Evolutionary conservation across 495 filamentous ascomycete species (phyloP).

Genomic region (Penicillium pulvis): DNA sequence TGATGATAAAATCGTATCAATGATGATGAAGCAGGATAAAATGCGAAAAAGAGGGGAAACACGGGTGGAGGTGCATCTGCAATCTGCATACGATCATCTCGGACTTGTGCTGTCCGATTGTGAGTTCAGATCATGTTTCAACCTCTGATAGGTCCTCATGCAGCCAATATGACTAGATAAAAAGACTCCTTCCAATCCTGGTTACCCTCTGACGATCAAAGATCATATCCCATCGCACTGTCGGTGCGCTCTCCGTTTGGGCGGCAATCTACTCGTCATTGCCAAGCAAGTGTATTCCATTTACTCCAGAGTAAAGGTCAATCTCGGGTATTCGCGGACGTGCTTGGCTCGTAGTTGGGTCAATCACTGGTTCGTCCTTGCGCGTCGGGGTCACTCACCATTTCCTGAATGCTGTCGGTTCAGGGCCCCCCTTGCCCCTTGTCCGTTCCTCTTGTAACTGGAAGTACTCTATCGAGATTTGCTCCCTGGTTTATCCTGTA

Average conservation of each 20-base stretch:
- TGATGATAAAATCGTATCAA: background rate
- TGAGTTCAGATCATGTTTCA: background rate
- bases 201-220: background rate
- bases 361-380: background rate
- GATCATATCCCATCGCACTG: background rate
- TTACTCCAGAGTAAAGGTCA: background rate
- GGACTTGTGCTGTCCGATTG: background rate
- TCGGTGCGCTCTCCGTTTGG: background rate
- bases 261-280: background rate
- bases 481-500: background rate
- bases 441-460: background rate
- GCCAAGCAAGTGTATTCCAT: background rate
- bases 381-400: background rate
- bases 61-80: slow-evolving; percentile 1
- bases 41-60: slow-evolving; percentile 6
- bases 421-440: background rate
- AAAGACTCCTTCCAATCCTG: background rate
- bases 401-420: background rate
- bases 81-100: slow-evolving; percentile 3
- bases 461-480: background rate
- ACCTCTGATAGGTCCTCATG: background rate
- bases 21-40: background rate
- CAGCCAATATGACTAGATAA: background rate
- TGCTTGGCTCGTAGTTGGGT: background rate
- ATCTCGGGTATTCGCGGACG: slow-evolving; percentile 1